phyloP scores from a whole-genome alignment of 164 flowering plant genomes.

The Macadamia integrifolia region DNA sequence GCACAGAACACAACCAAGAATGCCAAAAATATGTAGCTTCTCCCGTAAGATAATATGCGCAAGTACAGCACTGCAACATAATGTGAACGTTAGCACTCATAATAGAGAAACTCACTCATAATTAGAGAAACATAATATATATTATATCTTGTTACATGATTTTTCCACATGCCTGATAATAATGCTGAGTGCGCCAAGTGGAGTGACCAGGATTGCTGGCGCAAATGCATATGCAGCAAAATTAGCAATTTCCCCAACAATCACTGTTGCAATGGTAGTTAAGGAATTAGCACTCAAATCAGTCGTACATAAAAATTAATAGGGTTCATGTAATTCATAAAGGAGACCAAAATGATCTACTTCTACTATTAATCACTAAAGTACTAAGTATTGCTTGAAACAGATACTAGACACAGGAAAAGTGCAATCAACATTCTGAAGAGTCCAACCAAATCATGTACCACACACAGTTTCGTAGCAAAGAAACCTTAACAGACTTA shows the following conservation, averaged over 20 bases:
- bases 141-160: background rate
- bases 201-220: conserved; percentile 88
- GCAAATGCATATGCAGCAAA: conserved; percentile 97
- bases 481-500: too few species aligned
- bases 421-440: too few species aligned
- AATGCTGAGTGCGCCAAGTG: conserved; percentile 92
- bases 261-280: conserved; percentile 47
- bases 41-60: conserved; percentile 81
- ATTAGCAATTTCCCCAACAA: conserved; percentile 86
- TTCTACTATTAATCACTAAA: background rate
- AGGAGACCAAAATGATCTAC: background rate
- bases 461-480: too few species aligned
- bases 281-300: conserved; percentile 12
- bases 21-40: conserved; percentile 76
- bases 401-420: too few species aligned
- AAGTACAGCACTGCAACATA: conserved; percentile 74
- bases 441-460: too few species aligned
- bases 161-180: conserved; percentile 65
- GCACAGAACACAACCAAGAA: conserved; percentile 85
- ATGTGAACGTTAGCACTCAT: conserved; percentile 12
- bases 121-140: background rate
- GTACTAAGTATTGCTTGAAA: too few species aligned
- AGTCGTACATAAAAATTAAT: background rate
- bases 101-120: background rate
- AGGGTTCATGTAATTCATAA: background rate